Percentiles rank a stretch among this genome's conserved stretches.
phyloP scores from a whole-genome alignment of 768 basidiomycete species.

The Phanerodontia chrysosporium region DNA sequence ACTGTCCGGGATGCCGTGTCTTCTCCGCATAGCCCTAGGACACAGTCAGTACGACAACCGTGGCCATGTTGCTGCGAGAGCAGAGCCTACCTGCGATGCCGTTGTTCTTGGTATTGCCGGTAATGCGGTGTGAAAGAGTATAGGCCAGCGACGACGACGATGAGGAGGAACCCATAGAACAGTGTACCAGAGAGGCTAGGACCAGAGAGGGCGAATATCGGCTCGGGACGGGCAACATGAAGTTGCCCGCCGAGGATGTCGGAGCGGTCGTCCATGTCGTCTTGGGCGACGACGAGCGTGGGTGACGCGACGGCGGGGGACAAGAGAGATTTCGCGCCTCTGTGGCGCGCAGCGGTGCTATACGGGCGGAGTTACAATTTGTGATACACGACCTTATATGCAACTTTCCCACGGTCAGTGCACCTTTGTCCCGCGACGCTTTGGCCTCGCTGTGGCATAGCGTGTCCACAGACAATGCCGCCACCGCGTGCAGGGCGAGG shows the following conservation, averaged over 20 bases:
- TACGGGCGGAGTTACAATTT: slow-evolving; percentile 13
- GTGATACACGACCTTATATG: not conserved
- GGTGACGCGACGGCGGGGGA: slow-evolving; percentile 11
- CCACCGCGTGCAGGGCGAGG: not conserved
- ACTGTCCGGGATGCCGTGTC: slow-evolving; percentile 79
- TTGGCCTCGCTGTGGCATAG: not conserved
- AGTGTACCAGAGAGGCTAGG: slow-evolving; percentile 10
- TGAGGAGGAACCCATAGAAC: slow-evolving; percentile 9
- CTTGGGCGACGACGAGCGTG: slow-evolving; percentile 12
- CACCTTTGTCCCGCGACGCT: not conserved
- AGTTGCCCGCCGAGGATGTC: slow-evolving; percentile 66
- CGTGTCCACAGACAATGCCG: not conserved
- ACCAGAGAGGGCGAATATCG: slow-evolving; percentile 26
- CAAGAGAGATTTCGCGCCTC: slow-evolving; percentile 12
- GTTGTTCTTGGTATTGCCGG: slow-evolving; percentile 57
- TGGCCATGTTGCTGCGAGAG: slow-evolving; percentile 1
- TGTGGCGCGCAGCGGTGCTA: slow-evolving; percentile 10
- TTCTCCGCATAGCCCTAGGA: slow-evolving; percentile 62
- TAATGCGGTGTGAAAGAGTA: slow-evolving; percentile 31
- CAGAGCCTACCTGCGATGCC: slow-evolving; percentile 58
- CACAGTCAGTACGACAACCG: slow-evolving; percentile 6
- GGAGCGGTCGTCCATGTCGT: slow-evolving; percentile 59
- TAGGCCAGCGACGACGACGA: slow-evolving; percentile 17
- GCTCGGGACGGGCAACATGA: slow-evolving; percentile 31
- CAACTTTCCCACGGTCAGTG: slow-evolving; percentile 1